phyloP scores from a whole-genome alignment of 2,329 filamentous ascomycete species.

The Aspergillus quadrilineatus region DNA sequence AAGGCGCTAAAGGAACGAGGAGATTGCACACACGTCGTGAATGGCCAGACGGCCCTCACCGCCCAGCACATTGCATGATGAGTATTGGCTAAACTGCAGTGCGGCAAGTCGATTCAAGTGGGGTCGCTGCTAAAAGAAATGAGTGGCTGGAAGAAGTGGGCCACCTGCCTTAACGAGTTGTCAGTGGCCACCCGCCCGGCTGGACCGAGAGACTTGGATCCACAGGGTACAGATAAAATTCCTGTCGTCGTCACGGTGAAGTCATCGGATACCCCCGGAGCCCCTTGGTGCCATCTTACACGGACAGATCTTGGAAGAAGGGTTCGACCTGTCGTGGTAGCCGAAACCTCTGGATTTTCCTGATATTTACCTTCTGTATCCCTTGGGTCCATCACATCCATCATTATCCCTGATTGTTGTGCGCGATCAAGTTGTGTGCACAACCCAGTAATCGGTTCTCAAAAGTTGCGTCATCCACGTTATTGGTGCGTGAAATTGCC shows the following conservation, averaged over 20 bases:
- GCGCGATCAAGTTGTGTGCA: constrained; percentile 14
- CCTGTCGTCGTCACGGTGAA: constrained; percentile 43
- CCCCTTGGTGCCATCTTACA: not conserved
- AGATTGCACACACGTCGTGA: not conserved
- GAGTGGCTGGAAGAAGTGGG: constrained; percentile 21
- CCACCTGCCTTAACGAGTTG: constrained; percentile 16
- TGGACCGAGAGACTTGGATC: constrained; percentile 18
- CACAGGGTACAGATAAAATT: constrained; percentile 23
- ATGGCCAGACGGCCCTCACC: constrained; percentile 9
- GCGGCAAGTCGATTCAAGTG: constrained; percentile 13
- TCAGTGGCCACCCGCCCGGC: constrained; percentile 23
- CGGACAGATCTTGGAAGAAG: constrained; percentile 5
- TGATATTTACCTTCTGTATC: constrained; percentile 3
- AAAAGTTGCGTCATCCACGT: constrained; percentile 14
- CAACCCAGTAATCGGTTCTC: constrained; percentile 13
- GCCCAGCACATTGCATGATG: constrained; percentile 7
- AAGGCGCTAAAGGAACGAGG: constrained; percentile 12
- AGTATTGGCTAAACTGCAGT: constrained; percentile 12
- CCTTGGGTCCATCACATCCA: constrained; percentile 1
- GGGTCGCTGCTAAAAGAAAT: constrained; percentile 13
- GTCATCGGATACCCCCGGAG: constrained; percentile 27
- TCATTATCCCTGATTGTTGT: constrained; percentile 5
- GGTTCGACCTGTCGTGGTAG: not conserved
- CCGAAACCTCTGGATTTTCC: not conserved
- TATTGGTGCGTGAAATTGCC: constrained; percentile 25